Evolutionary conservation across 768 basidiomycete genomes (phyloP).

Genomic region (Auricularia sp.): DNA sequence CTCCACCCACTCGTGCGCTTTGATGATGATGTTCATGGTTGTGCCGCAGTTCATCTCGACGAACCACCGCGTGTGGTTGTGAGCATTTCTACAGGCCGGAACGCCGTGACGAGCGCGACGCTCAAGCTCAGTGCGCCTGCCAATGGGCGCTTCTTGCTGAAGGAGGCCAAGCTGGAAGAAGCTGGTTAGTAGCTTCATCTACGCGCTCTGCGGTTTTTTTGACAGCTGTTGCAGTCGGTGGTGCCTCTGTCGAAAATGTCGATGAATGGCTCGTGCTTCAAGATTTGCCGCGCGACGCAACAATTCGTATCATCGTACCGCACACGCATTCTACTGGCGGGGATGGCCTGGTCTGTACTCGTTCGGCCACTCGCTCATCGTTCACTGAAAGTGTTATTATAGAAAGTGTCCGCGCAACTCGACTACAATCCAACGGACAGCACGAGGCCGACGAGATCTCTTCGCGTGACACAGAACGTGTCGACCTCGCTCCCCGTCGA

Average conservation of each 20-base stretch:
- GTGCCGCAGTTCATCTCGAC: slow-evolving; percentile 52
- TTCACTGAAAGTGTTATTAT: neutral
- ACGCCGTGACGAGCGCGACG: slow-evolving; percentile 44
- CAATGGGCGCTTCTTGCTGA: slow-evolving; percentile 20
- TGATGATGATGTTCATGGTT: neutral
- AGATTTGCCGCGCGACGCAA: slow-evolving; percentile 1
- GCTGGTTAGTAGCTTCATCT: slow-evolving; percentile 3
- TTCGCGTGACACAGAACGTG: slow-evolving; percentile 47
- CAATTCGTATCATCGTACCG: neutral
- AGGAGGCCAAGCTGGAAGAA: slow-evolving; percentile 5
- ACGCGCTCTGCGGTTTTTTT: neutral
- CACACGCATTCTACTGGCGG: neutral
- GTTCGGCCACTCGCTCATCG: neutral
- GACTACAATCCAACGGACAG: slow-evolving; percentile 48
- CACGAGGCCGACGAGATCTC: slow-evolving; percentile 28
- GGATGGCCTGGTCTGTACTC: neutral
- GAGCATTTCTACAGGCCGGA: slow-evolving; percentile 57
- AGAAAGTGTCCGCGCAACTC: slow-evolving; percentile 63
- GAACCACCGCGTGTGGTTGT: slow-evolving; percentile 44
- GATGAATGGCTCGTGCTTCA: slow-evolving; percentile 4
- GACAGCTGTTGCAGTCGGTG: neutral
- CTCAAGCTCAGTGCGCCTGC: slow-evolving; percentile 48
- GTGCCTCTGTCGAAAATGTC: slow-evolving; percentile 5
- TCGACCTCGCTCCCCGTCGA: slow-evolving; percentile 71
- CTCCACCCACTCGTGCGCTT: slow-evolving; percentile 4